A percentile compares a stretch with the other conserved stretches of the same genome.
Conservation (phyloP, 2,329 filamentous ascomycete genomes). For the Aspergillus jensenii region DNA sequence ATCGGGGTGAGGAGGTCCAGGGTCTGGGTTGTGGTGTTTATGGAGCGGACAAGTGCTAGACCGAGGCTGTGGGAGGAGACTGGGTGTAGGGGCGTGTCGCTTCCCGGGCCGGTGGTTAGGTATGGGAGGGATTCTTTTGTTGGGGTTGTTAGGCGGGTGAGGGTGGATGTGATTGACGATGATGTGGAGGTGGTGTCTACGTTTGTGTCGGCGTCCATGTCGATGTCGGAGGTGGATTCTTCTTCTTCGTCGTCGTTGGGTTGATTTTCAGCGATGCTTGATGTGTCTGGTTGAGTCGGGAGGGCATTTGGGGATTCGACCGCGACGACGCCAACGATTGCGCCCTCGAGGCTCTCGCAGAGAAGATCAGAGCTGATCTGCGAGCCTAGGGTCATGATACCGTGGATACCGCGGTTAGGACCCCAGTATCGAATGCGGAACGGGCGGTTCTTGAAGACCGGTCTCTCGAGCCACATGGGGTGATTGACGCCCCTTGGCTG, state of each 20-base stretch:
- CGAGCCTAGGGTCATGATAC: constrained; percentile 54
- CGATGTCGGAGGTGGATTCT: constrained; percentile 5
- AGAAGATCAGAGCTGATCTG: constrained; percentile 49
- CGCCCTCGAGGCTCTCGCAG: constrained; percentile 53
- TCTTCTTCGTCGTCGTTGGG: neutral
- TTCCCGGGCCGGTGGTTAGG: constrained; percentile 43
- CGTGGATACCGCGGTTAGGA: constrained; percentile 45
- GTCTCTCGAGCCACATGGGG: constrained; percentile 46
- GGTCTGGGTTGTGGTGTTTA: constrained; percentile 39
- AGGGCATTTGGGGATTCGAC: constrained; percentile 43
- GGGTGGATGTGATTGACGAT: constrained; percentile 4
- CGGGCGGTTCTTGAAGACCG: constrained; percentile 47
- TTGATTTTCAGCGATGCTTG: neutral
- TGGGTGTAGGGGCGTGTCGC: constrained; percentile 48
- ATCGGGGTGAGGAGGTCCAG: constrained; percentile 53
- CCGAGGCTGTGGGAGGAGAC: constrained; percentile 49
- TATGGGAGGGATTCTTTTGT: constrained; percentile 53
- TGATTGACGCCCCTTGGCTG: constrained; percentile 26
- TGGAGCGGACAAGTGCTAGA: constrained; percentile 47
- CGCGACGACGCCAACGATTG: constrained; percentile 54
- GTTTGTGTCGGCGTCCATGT: constrained; percentile 16
- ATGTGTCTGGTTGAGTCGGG: neutral
- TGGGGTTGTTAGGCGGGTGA: constrained; percentile 34
- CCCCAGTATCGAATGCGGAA: constrained; percentile 53
- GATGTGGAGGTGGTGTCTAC: constrained; percentile 16